Percentiles rank a stretch among this genome's conserved stretches.
Evolutionary conservation across 345 rosid species (phyloP).

Genomic region (Carallia brachiata): DNA sequence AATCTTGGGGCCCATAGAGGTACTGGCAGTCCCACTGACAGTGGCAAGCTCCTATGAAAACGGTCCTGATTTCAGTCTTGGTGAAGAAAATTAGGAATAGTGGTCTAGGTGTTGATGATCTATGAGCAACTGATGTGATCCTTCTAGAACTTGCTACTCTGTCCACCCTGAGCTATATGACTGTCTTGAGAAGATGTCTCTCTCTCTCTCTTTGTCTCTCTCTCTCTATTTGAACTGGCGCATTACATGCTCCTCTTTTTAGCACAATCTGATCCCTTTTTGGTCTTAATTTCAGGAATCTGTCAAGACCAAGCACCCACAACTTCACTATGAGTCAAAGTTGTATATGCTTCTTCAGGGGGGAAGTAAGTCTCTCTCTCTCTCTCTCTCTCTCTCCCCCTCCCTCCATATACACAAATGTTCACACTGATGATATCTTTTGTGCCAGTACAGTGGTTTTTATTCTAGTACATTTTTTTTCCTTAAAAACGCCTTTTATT

Average conservation of each 20-base stretch:
- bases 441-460: not conserved
- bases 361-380: conserved; percentile 58
- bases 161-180: not conserved
- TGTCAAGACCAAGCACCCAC: conserved; percentile 86
- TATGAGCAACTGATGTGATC: not conserved
- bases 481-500: not conserved
- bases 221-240: conserved; percentile 7
- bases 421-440: not conserved
- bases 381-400: not conserved
- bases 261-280: not conserved
- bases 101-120: not conserved
- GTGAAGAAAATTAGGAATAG: not conserved
- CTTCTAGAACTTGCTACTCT: not conserved
- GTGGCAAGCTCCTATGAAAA: not conserved
- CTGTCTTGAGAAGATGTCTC: not conserved
- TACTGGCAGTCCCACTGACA: not conserved
- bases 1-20: not conserved
- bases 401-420: not conserved
- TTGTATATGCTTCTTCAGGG: conserved; percentile 88
- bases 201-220: not conserved
- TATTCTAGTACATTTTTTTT: not conserved
- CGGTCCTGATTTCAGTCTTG: not conserved
- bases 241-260: not conserved
- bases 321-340: conserved; percentile 84
- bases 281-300: conserved; percentile 51